Evolutionary conservation across 257 asterid species (phyloP).

Genomic region (Jaltomata sinuosa): DNA sequence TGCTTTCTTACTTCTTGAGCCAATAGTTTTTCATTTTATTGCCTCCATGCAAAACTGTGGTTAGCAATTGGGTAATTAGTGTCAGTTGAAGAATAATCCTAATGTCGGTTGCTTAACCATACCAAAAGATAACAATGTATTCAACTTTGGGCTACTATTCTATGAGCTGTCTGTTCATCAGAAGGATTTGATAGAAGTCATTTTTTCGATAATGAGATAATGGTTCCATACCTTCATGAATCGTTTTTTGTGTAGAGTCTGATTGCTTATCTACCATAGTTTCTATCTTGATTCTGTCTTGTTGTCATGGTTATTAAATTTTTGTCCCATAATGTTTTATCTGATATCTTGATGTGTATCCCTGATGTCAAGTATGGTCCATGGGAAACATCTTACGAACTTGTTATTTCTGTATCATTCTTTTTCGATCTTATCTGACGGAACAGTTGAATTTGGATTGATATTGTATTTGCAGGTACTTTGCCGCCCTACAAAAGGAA

Average conservation of each 20-base stretch:
- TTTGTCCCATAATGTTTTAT: background rate
- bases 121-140: background rate
- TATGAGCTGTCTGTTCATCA: background rate
- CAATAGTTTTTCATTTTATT: background rate
- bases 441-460: background rate
- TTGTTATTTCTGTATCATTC: background rate
- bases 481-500: constrained; percentile 54
- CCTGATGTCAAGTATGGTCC: background rate
- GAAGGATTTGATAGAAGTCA: background rate
- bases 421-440: background rate
- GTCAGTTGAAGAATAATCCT: background rate
- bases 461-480: constrained; percentile 52
- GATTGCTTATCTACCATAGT: background rate
- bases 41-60: background rate
- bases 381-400: background rate
- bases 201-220: background rate
- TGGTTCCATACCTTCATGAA: background rate
- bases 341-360: background rate
- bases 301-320: background rate
- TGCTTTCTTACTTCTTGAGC: background rate
- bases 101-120: background rate
- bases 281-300: background rate
- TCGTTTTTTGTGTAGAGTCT: background rate
- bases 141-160: background rate
- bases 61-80: background rate